Conservation (phyloP, 768 basidiomycete genomes). For the Ramaria rubella region DNA sequence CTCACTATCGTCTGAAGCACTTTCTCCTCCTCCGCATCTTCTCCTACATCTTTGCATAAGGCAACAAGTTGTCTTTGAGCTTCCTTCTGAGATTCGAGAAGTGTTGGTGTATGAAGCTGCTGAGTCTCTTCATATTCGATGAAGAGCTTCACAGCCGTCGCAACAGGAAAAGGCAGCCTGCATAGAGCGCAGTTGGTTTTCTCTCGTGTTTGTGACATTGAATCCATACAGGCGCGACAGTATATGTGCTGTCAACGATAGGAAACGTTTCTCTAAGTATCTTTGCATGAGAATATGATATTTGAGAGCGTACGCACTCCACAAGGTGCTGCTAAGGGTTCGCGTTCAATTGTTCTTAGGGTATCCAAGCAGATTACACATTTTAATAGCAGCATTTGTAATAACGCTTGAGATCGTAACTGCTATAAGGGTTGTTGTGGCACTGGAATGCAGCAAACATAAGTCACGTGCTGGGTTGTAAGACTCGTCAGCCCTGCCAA, state of each 20-base stretch:
- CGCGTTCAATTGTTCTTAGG: background rate
- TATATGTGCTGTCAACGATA: background rate
- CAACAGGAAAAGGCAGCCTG: background rate
- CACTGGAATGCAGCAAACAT: no score
- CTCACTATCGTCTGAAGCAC: background rate
- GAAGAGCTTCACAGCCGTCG: background rate
- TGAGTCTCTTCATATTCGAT: background rate
- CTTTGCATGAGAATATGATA: background rate
- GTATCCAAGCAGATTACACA: no score
- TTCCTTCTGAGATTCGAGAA: background rate
- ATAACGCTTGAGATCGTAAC: no score
- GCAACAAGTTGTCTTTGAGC: background rate
- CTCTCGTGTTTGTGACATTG: background rate
- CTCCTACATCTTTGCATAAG: background rate
- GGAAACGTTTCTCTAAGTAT: background rate
- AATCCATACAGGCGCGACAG: background rate
- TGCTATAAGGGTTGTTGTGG: no score
- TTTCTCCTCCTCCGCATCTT: background rate
- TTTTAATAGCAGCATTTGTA: no score
- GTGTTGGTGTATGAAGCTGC: background rate
- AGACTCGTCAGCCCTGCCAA: no score
- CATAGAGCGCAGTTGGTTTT: background rate
- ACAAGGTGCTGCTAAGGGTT: background rate
- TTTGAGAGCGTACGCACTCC: background rate
- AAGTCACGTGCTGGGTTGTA: no score